Evolutionary conservation across 805 yeast genomes (phyloP), one percentile per base, ranked within the genome.

Genomic region (Komagataella populi): DNA sequence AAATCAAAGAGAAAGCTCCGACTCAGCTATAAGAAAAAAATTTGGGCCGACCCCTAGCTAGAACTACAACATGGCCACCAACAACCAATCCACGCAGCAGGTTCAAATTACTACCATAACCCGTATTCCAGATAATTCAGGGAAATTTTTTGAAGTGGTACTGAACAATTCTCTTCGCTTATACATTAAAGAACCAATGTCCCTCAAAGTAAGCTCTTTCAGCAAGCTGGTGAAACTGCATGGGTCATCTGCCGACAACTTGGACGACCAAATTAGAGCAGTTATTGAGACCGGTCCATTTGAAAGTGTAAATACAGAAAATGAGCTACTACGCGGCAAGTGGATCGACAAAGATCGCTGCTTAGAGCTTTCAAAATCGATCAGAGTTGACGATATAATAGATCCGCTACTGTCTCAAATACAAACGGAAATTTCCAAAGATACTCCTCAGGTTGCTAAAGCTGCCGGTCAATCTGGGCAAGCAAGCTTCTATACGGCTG

Each of bases 211-310:
- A 7, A 20, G 30, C 30, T 22, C 23, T 30, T 22, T 48, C 23
- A 48, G n/a, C 45, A 22, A 43, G 20, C 49, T 23, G 30, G 23
- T 18, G 12, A 43, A 43, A 16, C 39, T 45, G 52, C 47, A 7
- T 49, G 23, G 46, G 24, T 50, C 52, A 6, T 47, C 51, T 6
- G 49, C 46, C 6, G 24, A 47, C 44, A 50, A 49, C 24, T 18
- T 50, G 23, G 50, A 48, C n/a, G 50, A 51, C 5, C 39, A 30
- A 10, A 30, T 30, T 30, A 30, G 39, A 14, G 39, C 39, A 30
- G 39, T 30, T 4, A 23, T 45, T 14, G 51, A 50, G 8, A 36
- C 18, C 8, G 51, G 49, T 18, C 49, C 18, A n/a, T 20, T n/a
- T 22, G 48, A 44, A 20, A 16, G 14, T 30, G 39, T 30, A 14